These are phyloP conservation scores for Rubroboletus pulcherrimus DNA, from an alignment of 768 basidiomycete species.

Conservation along the genomic window DNA sequence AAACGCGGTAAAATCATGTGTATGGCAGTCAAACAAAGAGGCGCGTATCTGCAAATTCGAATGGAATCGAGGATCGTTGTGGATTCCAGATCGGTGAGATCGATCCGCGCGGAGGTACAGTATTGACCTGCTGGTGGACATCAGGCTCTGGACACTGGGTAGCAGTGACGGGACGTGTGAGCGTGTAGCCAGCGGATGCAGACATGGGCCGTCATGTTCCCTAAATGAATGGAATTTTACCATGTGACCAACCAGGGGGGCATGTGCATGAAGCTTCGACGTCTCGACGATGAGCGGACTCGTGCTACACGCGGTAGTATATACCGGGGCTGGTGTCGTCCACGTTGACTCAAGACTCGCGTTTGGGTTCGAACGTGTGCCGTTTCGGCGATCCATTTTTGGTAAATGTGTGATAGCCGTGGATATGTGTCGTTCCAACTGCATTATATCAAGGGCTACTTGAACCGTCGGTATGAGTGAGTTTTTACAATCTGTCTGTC, in stretches of 20 bases:
- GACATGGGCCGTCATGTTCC: neutral
- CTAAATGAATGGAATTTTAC: neutral
- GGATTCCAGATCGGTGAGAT: neutral
- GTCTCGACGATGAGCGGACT: neutral
- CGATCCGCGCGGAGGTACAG: neutral
- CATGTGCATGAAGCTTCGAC: no score
- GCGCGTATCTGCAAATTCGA: neutral
- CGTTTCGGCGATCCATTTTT: neutral
- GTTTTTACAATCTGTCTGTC: neutral
- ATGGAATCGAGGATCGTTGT: neutral
- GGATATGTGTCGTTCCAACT: neutral
- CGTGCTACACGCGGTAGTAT: neutral
- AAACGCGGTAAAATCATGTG: neutral
- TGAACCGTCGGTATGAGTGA: conserved; percentile 21
- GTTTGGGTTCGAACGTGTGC: neutral
- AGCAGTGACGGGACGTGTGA: neutral
- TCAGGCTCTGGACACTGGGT: neutral
- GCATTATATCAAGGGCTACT: neutral
- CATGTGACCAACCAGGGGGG: neutral
- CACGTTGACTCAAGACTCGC: neutral
- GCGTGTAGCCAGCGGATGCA: neutral
- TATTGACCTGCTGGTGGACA: neutral
- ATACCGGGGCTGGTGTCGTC: neutral
- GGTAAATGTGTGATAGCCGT: neutral
- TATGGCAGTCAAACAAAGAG: neutral